A percentile compares a stretch with the other conserved stretches of the same genome.
phyloP scores from a whole-genome alignment of 2,329 filamentous ascomycete genomes.

The Allantophomopsis cytisporea region DNA sequence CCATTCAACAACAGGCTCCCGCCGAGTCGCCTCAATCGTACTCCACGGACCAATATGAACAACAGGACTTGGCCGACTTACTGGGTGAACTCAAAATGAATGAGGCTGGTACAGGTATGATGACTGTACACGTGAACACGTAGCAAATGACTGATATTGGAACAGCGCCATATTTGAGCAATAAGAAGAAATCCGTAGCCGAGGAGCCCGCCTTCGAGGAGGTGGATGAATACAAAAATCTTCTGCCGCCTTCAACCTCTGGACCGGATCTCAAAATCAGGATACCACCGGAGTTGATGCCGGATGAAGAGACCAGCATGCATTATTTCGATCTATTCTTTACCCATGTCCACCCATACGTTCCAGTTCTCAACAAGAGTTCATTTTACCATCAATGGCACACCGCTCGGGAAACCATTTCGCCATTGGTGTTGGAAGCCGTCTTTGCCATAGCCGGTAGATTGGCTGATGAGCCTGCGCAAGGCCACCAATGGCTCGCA shows the following conservation, averaged over 20 bases:
- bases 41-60: slow-evolving; percentile 49
- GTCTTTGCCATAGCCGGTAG: slow-evolving; percentile 83
- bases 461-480: slow-evolving; percentile 67
- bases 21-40: slow-evolving; percentile 34
- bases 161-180: slow-evolving; percentile 72
- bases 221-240: slow-evolving; percentile 58
- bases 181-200: slow-evolving; percentile 32
- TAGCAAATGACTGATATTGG: slow-evolving; percentile 1
- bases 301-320: slow-evolving; percentile 66
- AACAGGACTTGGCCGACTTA: slow-evolving; percentile 64
- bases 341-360: slow-evolving; percentile 78
- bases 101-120: slow-evolving; percentile 69
- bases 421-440: slow-evolving; percentile 76
- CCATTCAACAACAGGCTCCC: slow-evolving; percentile 21
- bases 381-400: slow-evolving; percentile 87
- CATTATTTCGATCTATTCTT: slow-evolving; percentile 90
- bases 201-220: slow-evolving; percentile 55
- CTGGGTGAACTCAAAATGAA: slow-evolving; percentile 81
- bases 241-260: slow-evolving; percentile 52
- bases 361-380: slow-evolving; percentile 74
- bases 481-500: slow-evolving; percentile 87
- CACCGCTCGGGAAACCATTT: slow-evolving; percentile 68
- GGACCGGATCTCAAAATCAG: slow-evolving; percentile 66
- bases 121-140: background rate
- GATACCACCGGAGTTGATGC: slow-evolving; percentile 90